phyloP scores from a whole-genome alignment of 805 yeast species.

The Pichia exigua region DNA sequence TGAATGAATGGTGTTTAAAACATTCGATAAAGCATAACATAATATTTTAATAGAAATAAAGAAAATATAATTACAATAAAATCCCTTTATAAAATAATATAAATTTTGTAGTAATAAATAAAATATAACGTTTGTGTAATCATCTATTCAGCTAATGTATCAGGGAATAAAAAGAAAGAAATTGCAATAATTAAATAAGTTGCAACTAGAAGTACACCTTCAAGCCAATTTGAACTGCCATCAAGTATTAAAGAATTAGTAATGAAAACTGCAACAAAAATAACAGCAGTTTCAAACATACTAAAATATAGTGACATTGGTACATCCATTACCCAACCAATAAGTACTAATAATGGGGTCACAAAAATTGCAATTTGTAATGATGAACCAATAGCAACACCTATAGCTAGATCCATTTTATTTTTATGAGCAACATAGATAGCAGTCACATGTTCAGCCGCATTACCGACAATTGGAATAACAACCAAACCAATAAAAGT shows the following conservation, averaged over 20 bases:
- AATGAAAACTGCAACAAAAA: conserved; percentile 84
- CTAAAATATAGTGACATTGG: conserved; percentile 92
- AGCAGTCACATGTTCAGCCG: conserved; percentile 98
- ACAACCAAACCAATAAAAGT: conserved; percentile 91
- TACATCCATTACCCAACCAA: conserved; percentile 87
- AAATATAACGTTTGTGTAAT: not conserved
- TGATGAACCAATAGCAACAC: conserved; percentile 94
- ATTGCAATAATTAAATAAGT: conserved; percentile 82
- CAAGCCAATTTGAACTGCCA: conserved; percentile 95
- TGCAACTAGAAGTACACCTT: conserved; percentile 86
- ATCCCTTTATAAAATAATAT: too few relatives aligned
- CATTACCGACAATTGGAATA: conserved; percentile 96
- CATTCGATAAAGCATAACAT: not conserved
- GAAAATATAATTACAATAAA: not conserved
- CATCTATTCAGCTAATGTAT: conserved; percentile 23
- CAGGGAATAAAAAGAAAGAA: conserved; percentile 88
- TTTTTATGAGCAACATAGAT: conserved; percentile 90
- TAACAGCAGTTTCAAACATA: conserved; percentile 86
- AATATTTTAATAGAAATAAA: not conserved
- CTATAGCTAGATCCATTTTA: conserved; percentile 95
- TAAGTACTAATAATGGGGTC: conserved; percentile 88
- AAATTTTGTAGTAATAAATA: not conserved
- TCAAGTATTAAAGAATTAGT: conserved; percentile 82
- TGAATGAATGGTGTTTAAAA: conserved; percentile 16
- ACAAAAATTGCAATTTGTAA: conserved; percentile 92